Percentiles rank a stretch among this genome's conserved stretches.
Conservation (phyloP, 1,284 basidiomycete genomes). For the Vanrija pseudolonga region DNA sequence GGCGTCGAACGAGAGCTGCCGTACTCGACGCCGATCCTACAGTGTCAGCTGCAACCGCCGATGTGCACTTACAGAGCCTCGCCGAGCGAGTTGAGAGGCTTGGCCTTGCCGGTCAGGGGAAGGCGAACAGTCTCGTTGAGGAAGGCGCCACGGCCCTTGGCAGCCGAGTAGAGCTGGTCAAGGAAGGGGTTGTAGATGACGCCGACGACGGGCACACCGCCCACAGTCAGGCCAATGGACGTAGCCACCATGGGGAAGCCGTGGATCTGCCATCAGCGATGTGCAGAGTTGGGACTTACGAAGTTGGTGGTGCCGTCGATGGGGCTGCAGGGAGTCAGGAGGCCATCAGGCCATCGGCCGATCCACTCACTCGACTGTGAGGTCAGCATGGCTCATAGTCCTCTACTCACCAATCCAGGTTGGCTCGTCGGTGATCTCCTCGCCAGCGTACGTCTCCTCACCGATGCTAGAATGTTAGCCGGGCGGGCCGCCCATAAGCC, state of each 20-base stretch:
- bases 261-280: slow-evolving; percentile 28
- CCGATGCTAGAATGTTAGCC: slow-evolving; percentile 64
- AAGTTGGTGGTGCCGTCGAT: slow-evolving; percentile 77
- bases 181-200: slow-evolving; percentile 92
- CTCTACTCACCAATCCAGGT: slow-evolving; percentile 71
- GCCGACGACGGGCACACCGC: slow-evolving; percentile 74
- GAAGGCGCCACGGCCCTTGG: slow-evolving; percentile 74
- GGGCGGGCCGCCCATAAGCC: neutral
- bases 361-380: slow-evolving; percentile 32
- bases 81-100: slow-evolving; percentile 67
- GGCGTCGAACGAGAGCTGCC: slow-evolving; percentile 68
- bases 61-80: slow-evolving; percentile 61
- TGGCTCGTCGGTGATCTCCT: slow-evolving; percentile 73
- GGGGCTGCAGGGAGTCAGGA: slow-evolving; percentile 29
- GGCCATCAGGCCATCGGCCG: too few relatives aligned
- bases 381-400: slow-evolving; percentile 12
- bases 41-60: neutral
- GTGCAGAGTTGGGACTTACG: slow-evolving; percentile 56
- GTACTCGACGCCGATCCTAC: slow-evolving; percentile 80
- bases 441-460: slow-evolving; percentile 76
- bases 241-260: slow-evolving; percentile 82
- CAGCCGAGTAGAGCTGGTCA: slow-evolving; percentile 75
- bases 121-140: slow-evolving; percentile 60
- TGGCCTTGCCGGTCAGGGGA: slow-evolving; percentile 69
- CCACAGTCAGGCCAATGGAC: slow-evolving; percentile 83